phyloP scores from a whole-genome alignment of 495 filamentous ascomycete species.

The Pseudevernia furfuracea region DNA sequence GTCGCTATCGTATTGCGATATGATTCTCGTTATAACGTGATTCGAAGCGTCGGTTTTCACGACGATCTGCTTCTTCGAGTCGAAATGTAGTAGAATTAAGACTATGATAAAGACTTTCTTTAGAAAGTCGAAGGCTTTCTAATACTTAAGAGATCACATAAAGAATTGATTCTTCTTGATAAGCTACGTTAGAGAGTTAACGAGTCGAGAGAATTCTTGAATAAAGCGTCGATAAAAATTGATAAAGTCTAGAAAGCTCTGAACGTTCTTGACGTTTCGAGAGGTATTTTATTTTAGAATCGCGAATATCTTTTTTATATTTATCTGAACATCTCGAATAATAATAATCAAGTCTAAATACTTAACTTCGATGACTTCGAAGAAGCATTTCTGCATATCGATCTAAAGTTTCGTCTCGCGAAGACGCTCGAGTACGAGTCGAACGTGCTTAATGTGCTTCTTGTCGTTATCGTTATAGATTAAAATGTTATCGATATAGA shows the following conservation, averaged over 20 bases:
- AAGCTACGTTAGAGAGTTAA: neutral
- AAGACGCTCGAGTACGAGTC: no score
- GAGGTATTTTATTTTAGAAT: neutral
- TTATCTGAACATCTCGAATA: neutral
- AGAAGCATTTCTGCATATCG: neutral
- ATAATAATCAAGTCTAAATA: neutral
- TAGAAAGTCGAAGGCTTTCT: slow-evolving; percentile 17
- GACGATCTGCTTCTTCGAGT: slow-evolving; percentile 10
- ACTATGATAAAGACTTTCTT: slow-evolving; percentile 14
- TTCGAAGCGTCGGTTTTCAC: slow-evolving; percentile 19
- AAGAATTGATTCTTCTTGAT: neutral
- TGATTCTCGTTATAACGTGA: slow-evolving; percentile 15
- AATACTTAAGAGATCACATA: slow-evolving; percentile 5
- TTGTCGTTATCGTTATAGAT: no score
- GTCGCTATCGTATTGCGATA: neutral
- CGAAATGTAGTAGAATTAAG: slow-evolving; percentile 15
- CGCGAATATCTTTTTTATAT: neutral
- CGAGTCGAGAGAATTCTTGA: neutral
- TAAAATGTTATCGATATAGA: no score
- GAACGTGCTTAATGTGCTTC: no score
- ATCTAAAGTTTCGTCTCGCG: no score
- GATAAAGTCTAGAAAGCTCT: slow-evolving; percentile 13
- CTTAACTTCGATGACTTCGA: neutral
- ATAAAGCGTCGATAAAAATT: slow-evolving; percentile 13
- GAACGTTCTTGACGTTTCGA: neutral